A percentile compares a stretch with the other conserved stretches of the same genome.
Evolutionary conservation across 768 basidiomycete genomes (phyloP).

Genomic region (Leccinum arenicola): DNA sequence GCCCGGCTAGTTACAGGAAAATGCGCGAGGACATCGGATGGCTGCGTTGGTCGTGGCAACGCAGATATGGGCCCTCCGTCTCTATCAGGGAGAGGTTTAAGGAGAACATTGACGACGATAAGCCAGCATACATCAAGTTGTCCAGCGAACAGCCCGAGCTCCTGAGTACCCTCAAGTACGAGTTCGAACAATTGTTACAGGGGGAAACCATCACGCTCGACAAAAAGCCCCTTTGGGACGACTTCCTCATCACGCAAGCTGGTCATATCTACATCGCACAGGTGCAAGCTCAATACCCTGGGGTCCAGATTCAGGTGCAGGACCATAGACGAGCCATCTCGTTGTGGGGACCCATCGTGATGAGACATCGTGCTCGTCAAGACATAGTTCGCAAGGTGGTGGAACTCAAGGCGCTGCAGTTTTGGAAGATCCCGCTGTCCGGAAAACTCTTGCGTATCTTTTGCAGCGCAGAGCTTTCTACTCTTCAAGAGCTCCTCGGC

Average conservation of each 20-base stretch:
- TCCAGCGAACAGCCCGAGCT: conserved; percentile 48
- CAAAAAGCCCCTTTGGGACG: conserved; percentile 61
- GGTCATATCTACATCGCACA: conserved; percentile 46
- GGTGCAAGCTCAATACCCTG: conserved; percentile 38
- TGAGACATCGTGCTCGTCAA: conserved; percentile 40
- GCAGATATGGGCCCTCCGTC: conserved; percentile 30
- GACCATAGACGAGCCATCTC: conserved; percentile 42
- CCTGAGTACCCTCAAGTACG: conserved; percentile 53
- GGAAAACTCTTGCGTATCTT: conserved; percentile 46
- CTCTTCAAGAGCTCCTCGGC: conserved; percentile 51
- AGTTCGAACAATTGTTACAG: conserved; percentile 58
- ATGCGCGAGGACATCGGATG: conserved; percentile 44
- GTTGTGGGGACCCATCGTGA: conserved; percentile 48
- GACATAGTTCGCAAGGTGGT: conserved; percentile 47
- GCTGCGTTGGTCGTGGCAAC: conserved; percentile 39
- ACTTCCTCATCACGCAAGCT: conserved; percentile 46
- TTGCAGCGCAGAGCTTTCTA: conserved; percentile 42
- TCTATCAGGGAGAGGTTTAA: conserved; percentile 25
- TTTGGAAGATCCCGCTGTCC: conserved; percentile 45
- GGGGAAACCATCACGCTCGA: conserved; percentile 57
- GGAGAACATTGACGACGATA: conserved; percentile 5
- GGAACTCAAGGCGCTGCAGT: conserved; percentile 41
- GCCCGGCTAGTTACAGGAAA: conserved; percentile 35
- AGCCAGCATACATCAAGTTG: conserved; percentile 42
- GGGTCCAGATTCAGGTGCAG: conserved; percentile 45